These are phyloP conservation scores for Crithidia fasciculata DNA, from an alignment of 208 protist species.

Conservation along the genomic window DNA sequence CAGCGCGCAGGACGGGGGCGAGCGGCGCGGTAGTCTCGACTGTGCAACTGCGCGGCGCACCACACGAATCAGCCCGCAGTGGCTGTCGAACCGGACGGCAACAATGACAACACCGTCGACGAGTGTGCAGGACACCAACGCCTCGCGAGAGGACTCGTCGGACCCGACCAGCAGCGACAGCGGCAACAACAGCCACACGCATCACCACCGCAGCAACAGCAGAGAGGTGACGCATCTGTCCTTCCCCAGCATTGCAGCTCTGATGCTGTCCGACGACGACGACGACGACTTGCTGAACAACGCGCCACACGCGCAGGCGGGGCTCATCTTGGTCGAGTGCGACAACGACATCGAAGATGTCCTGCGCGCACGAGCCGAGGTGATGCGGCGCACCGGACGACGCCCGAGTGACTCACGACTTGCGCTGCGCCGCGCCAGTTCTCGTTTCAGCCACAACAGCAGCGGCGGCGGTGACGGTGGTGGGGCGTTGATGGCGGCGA, in stretches of 20 bases:
- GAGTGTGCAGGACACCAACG: neutral
- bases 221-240: conserved; percentile 1
- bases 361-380: conserved; percentile 5
- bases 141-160: neutral
- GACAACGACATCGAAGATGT: conserved; percentile 16
- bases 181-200: neutral
- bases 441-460: neutral
- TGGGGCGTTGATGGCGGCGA: neutral
- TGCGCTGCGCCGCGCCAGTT: conserved; percentile 2
- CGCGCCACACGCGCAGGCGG: neutral
- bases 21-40: no score
- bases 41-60: no score
- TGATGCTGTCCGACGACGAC: conserved; percentile 14
- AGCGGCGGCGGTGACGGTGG: neutral
- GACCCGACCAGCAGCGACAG: conserved; percentile 2
- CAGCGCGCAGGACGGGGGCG: no score
- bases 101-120: neutral
- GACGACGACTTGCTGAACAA: neutral
- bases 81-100: neutral
- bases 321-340: neutral
- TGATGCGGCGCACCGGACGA: conserved; percentile 12
- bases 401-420: conserved; percentile 7
- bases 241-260: conserved; percentile 3
- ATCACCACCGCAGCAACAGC: neutral
- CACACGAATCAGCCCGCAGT: neutral